phyloP scores from a whole-genome alignment of 768 basidiomycete genomes.

The Rhizopogon salebrosus region DNA sequence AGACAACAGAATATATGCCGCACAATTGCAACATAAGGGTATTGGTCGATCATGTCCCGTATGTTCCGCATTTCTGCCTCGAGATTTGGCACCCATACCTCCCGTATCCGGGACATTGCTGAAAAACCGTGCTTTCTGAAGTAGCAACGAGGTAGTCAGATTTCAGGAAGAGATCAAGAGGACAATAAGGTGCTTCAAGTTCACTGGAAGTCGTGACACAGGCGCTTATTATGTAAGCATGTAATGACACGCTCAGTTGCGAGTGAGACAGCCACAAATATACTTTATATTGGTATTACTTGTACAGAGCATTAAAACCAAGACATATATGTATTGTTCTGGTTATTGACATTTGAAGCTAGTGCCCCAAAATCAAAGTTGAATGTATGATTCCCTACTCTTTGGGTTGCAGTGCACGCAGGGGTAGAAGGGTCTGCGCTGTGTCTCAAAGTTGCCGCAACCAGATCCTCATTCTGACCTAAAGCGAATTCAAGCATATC shows the following conservation, averaged over 20 bases:
- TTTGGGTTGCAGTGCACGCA: conserved; percentile 21
- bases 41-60: conserved; percentile 81
- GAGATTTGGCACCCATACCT: conserved; percentile 94
- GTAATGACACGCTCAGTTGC: too few relatives aligned
- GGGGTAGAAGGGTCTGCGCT: conserved; percentile 14
- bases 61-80: conserved; percentile 89
- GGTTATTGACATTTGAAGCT: conserved; percentile 49
- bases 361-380: conserved; percentile 62
- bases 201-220: conserved; percentile 12
- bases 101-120: conserved; percentile 77
- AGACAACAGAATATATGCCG: conserved; percentile 19
- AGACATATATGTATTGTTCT: conserved; percentile 56
- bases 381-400: conserved; percentile 50
- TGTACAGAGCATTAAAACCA: conserved; percentile 44
- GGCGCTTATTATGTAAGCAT: conserved; percentile 22
- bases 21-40: conserved; percentile 95
- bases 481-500: conserved; percentile 28
- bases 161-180: background rate
- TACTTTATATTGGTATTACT: background rate
- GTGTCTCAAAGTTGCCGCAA: conserved; percentile 12
- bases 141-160: background rate
- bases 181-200: background rate
- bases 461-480: conserved; percentile 23
- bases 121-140: background rate
- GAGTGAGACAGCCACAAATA: too few relatives aligned